Evolutionary conservation across 495 filamentous ascomycete genomes (phyloP).

Genomic region (Cryomyces antarcticus): DNA sequence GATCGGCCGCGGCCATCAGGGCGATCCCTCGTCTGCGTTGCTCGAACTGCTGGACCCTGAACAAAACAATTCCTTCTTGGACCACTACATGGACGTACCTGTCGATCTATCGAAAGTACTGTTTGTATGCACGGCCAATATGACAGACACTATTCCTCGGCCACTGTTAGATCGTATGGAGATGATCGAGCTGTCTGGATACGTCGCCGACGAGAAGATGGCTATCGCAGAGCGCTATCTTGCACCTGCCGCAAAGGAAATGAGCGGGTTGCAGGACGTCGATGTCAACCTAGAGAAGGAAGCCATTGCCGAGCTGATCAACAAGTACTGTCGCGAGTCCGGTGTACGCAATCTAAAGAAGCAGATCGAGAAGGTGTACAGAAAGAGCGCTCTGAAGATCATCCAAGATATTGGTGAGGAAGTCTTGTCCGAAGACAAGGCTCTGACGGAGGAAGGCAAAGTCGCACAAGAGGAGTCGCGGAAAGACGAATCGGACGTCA

Average conservation of each 20-base stretch:
- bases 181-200: slow-evolving; percentile 88
- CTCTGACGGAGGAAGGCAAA: slow-evolving; percentile 76
- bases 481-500: slow-evolving; percentile 37
- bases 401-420: slow-evolving; percentile 88
- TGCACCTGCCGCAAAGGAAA: slow-evolving; percentile 72
- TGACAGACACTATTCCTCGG: slow-evolving; percentile 94
- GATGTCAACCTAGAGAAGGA: slow-evolving; percentile 66
- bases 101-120: slow-evolving; percentile 95
- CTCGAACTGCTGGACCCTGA: slow-evolving; percentile 92
- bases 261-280: slow-evolving; percentile 77
- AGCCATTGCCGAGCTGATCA: slow-evolving; percentile 91
- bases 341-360: slow-evolving; percentile 98
- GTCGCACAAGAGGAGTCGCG: slow-evolving; percentile 50
- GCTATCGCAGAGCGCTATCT: slow-evolving; percentile 90
- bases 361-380: slow-evolving; percentile 97
- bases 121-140: slow-evolving; percentile 97
- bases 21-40: slow-evolving; percentile 86
- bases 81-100: slow-evolving; percentile 98
- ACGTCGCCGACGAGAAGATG: slow-evolving; percentile 98
- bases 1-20: slow-evolving; percentile 86
- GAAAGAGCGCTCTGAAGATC: slow-evolving; percentile 92
- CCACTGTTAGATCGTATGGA: slow-evolving; percentile 96
- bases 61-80: slow-evolving; percentile 92
- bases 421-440: slow-evolving; percentile 58
- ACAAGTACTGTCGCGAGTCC: slow-evolving; percentile 91